Evolutionary conservation across 371 early-diverging fungal species (phyloP).

Genomic region (Coemansia linderi): DNA sequence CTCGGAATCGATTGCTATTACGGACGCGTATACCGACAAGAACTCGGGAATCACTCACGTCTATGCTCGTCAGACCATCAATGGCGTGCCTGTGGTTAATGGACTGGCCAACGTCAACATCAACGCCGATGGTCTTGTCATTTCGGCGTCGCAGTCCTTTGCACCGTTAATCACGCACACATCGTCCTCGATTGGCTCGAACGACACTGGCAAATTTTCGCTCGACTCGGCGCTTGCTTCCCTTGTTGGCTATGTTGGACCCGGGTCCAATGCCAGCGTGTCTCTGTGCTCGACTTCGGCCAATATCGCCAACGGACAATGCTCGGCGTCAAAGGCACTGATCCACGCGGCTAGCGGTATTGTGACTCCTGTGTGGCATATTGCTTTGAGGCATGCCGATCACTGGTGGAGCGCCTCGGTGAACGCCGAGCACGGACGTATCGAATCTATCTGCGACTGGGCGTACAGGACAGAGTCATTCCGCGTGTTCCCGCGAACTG

Average conservation of each 20-base stretch:
- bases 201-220: neutral
- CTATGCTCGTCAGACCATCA: slow-evolving; percentile 72
- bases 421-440: slow-evolving; percentile 45
- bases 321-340: slow-evolving; percentile 18
- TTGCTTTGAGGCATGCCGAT: slow-evolving; percentile 51
- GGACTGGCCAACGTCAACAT: slow-evolving; percentile 82
- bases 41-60: slow-evolving; percentile 81
- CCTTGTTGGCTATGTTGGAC: neutral
- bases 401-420: slow-evolving; percentile 63
- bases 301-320: neutral
- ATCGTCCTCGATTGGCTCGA: neutral
- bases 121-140: slow-evolving; percentile 66
- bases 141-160: slow-evolving; percentile 77
- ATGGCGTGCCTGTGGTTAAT: slow-evolving; percentile 78
- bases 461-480: slow-evolving; percentile 32
- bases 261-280: neutral
- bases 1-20: slow-evolving; percentile 29
- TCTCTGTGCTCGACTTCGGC: neutral
- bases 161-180: neutral
- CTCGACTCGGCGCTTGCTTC: slow-evolving; percentile 1
- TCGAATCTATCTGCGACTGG: slow-evolving; percentile 60
- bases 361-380: slow-evolving; percentile 33
- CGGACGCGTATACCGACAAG: slow-evolving; percentile 64
- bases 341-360: slow-evolving; percentile 3
- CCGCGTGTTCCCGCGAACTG: slow-evolving; percentile 29